Evolutionary conservation across 2,329 filamentous ascomycete species (phyloP), one percentile per base, ranked within the genome.

Genomic region (Fusarium tanahbumbuense): DNA sequence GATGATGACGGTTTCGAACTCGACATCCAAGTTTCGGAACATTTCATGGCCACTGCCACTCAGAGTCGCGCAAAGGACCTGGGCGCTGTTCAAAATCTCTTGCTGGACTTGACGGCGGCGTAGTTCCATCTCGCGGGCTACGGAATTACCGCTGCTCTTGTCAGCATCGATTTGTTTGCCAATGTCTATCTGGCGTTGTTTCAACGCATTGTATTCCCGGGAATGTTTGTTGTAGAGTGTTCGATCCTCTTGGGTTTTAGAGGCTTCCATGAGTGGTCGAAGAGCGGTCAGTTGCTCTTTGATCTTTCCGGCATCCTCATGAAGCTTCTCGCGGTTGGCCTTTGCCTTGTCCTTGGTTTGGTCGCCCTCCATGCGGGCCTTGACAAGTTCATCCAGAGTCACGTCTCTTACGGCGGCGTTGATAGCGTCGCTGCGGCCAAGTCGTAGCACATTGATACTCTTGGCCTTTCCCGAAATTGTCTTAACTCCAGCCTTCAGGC

Each of bases 1-100:
- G 69, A 99, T 98, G 73, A 99, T 93, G 71, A 99, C 96, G 0
- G 96, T 98, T 81, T 99, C 96, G 73, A 99, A 99, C 79, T 99
- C 96, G 54, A 99, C 93, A 74, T 93, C 94, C 59, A 99, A 83
- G 73, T 91, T 92, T 80, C 95, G 93, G 83, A 99, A 97, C 90
- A 98, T 97, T 72, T 99, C 96, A 76, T 99, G 97, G 6, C 96
- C 96, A 79, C 92, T 95, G 75, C 95, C 96, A 79, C 94, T 98
- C 57, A 99, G 89, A 1, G 96, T 99, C 44, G 95, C 93, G 80
- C 96, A 99, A 30, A 99, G 89, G 54, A 99, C 92, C 80, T 99
- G 93, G 3, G 96, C 93, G 25, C 91, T 90, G 76, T 97, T 92
- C 47, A 99, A 88, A 57, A 99, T 93, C 72, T 96, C 90, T 78